Base-by-base conservation (phyloP, 371 early-diverging fungal species). In the Apophysomyces sp. region DNA sequence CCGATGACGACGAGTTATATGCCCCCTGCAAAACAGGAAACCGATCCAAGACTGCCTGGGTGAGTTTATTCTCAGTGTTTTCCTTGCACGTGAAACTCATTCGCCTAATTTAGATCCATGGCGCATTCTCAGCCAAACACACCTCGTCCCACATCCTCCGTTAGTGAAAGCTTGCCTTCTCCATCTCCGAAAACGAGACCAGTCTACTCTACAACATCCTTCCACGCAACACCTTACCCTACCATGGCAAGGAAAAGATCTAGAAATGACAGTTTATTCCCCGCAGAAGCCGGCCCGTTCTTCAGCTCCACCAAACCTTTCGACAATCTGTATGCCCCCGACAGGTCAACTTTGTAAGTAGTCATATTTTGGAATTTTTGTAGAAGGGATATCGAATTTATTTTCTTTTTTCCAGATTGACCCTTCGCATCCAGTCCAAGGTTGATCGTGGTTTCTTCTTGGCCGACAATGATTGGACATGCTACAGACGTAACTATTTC, bases 401-500 rank as follows among this genome's bases (percentile, higher is more conserved):
- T 30, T 16, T 59, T 18, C 36, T 41, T 59, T 52, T 52, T 51
- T 51, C 12, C 37, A 65, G 66, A 11, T 51, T 65, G 32, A 70
- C 65, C 12, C 49, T 77, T 57, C 62, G 65, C 16, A 69, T 86
- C 34, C 69, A 77, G 32, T 77, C 84, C 56, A 86, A 83, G 59
- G 77, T 90, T 56, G 92, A 90, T 64, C 83, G 86, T 44, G 92
- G 92, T 0, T 92, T 89, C 73, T 89, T 89, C 66, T 64, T 88
- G 60, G 88, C 89, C 15, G 82, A 86, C 31, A 86, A 85, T 60
- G 85, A 86, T 61, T 94, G 94, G 94, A 91, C 92, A 2, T 93
- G 94, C 69, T 94, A 94, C 73, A 84, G 94, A 30, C 86, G 94
- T 62, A 94, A 94, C 62, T 94, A 93, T 73, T 92, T 93, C 63